Evolutionary conservation across 1,284 basidiomycete species (phyloP).

Genomic region (Melampsora americana): DNA sequence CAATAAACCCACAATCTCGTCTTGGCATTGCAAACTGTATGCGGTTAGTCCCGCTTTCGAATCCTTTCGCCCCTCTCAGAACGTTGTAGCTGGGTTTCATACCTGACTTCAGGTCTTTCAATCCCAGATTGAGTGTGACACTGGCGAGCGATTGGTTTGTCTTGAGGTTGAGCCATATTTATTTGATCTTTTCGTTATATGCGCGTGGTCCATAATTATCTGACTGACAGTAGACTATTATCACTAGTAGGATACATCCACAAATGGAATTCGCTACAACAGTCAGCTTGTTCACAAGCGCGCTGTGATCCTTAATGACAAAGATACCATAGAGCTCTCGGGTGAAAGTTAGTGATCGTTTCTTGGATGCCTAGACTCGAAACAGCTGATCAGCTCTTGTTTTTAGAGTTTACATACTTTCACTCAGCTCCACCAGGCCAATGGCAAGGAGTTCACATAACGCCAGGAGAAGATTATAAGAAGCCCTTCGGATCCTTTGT

Average conservation of each 20-base stretch:
- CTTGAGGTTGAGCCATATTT: slow-evolving; percentile 25
- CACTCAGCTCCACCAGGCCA: slow-evolving; percentile 30
- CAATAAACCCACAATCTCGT: slow-evolving; percentile 42
- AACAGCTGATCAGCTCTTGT: background rate
- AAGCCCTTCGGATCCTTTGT: background rate
- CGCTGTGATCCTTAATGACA: slow-evolving; percentile 34
- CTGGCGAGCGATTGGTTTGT: slow-evolving; percentile 42
- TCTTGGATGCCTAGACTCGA: background rate
- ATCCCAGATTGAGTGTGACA: slow-evolving; percentile 41
- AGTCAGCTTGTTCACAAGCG: slow-evolving; percentile 28
- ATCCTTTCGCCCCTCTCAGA: background rate
- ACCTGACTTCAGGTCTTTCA: background rate
- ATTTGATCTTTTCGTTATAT: background rate
- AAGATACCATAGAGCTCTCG: slow-evolving; percentile 35
- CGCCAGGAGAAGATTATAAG: background rate
- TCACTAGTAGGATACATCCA: slow-evolving; percentile 26
- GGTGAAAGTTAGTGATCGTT: slow-evolving; percentile 22
- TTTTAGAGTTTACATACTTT: slow-evolving; percentile 33
- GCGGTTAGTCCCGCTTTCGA: slow-evolving; percentile 17
- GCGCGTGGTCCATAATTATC: background rate
- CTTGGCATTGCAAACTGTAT: slow-evolving; percentile 43
- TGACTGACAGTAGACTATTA: background rate
- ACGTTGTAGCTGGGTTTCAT: background rate
- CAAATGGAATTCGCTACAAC: slow-evolving; percentile 42
- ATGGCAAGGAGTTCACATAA: slow-evolving; percentile 1